These are phyloP conservation scores for Podospora bellae-mahoneyi DNA, from an alignment of 495 filamentous ascomycete genomes.

Conservation along the genomic window DNA sequence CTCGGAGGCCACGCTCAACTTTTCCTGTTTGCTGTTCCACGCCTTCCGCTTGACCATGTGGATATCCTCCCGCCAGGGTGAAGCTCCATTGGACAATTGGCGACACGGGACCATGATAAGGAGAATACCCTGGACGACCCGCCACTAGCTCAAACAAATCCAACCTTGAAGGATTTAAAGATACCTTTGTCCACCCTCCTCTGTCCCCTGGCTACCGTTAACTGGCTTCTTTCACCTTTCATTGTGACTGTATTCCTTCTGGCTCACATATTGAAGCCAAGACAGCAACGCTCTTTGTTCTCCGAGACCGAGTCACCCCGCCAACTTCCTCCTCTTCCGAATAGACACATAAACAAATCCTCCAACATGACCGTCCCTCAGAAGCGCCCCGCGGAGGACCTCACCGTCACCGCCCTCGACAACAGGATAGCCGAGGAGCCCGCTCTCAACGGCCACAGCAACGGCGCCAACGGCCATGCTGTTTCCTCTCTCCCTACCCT, in stretches of 20 bases:
- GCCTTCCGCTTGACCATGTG: slow-evolving; percentile 5
- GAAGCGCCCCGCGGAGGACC: slow-evolving; percentile 29
- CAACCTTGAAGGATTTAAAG: slow-evolving; percentile 2
- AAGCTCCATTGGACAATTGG: slow-evolving; percentile 1
- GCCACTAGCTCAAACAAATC: slow-evolving; percentile 7
- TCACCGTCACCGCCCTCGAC: slow-evolving; percentile 43
- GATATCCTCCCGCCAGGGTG: neutral
- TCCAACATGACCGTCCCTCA: slow-evolving; percentile 15
- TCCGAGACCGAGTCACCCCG: neutral
- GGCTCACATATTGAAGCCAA: neutral
- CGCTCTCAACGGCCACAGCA: slow-evolving; percentile 27
- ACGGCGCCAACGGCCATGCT: slow-evolving; percentile 28
- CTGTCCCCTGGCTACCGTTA: neutral
- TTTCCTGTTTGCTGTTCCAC: slow-evolving; percentile 4
- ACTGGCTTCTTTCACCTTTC: neutral
- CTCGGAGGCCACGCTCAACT: neutral
- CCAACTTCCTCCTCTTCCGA: slow-evolving; percentile 6
- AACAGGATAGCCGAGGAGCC: slow-evolving; percentile 38
- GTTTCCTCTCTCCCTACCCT: slow-evolving; percentile 42
- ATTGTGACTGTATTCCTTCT: slow-evolving; percentile 1
- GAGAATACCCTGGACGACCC: neutral
- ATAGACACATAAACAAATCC: slow-evolving; percentile 26
- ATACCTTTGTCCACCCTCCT: neutral
- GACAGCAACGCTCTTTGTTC: slow-evolving; percentile 8
- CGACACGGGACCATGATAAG: slow-evolving; percentile 3